A percentile compares a stretch with the other conserved stretches of the same genome.
phyloP scores from a whole-genome alignment of 805 yeast genomes.

The Starmera caribaea region DNA sequence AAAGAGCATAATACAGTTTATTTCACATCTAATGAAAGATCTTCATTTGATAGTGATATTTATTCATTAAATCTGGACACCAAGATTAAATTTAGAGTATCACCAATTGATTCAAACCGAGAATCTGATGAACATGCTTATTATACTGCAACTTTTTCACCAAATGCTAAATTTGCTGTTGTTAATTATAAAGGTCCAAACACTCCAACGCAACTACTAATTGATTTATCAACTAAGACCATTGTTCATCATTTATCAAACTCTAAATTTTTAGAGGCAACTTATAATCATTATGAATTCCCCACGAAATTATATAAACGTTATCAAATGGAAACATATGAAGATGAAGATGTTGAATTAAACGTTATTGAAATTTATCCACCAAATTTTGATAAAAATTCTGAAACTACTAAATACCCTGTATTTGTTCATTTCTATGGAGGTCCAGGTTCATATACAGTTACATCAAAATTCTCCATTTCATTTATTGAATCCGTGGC shows the following conservation, averaged over 20 bases:
- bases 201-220: constrained; percentile 64
- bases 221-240: constrained; percentile 30
- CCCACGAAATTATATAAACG: constrained; percentile 45
- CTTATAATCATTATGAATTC: constrained; percentile 30
- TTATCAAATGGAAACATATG: constrained; percentile 34
- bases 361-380: constrained; percentile 77
- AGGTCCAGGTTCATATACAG: constrained; percentile 92
- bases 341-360: constrained; percentile 31
- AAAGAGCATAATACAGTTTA: constrained; percentile 34
- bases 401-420: constrained; percentile 40
- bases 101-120: neutral
- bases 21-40: constrained; percentile 62
- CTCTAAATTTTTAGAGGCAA: constrained; percentile 1
- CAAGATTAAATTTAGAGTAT: constrained; percentile 6
- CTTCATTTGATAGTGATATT: constrained; percentile 71
- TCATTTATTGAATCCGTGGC: constrained; percentile 70
- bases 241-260: constrained; percentile 4
- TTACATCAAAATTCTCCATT: constrained; percentile 45
- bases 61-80: constrained; percentile 48
- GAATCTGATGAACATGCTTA: constrained; percentile 42
- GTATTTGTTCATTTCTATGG: constrained; percentile 89
- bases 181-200: constrained; percentile 66
- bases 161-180: constrained; percentile 59
- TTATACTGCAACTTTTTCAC: constrained; percentile 60
- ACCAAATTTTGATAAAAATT: constrained; percentile 46